Conservation (phyloP, 805 yeast species). For the Ogataea methanolica region DNA sequence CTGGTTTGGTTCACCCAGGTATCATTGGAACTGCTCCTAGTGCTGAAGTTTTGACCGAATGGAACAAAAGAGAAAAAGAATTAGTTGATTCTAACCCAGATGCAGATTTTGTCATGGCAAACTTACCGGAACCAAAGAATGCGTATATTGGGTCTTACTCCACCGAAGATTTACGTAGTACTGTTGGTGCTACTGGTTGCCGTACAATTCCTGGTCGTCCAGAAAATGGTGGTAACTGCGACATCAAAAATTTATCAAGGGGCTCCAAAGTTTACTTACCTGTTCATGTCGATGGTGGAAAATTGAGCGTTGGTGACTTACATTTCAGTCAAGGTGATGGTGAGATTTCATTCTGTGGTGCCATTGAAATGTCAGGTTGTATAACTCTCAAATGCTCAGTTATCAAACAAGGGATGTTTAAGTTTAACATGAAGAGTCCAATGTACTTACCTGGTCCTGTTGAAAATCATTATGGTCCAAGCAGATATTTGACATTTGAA, state of each 20-base stretch:
- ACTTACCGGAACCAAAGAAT: constrained; percentile 31
- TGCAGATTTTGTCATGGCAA: constrained; percentile 35
- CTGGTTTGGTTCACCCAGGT: constrained; percentile 50
- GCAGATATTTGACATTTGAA: constrained; percentile 46
- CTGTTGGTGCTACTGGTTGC: constrained; percentile 36
- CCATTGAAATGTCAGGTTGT: constrained; percentile 48
- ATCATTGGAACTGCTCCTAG: constrained; percentile 50
- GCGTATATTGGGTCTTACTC: constrained; percentile 40
- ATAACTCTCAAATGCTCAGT: constrained; percentile 39
- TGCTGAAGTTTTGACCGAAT: constrained; percentile 35
- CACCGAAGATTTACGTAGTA: constrained; percentile 27
- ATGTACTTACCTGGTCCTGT: constrained; percentile 47
- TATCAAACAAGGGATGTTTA: constrained; percentile 38
- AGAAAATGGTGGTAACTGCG: constrained; percentile 52
- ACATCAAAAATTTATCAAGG: constrained; percentile 44
- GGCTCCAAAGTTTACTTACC: constrained; percentile 48
- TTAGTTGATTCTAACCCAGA: constrained; percentile 33
- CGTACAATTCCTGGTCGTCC: constrained; percentile 51
- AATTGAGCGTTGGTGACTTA: constrained; percentile 43
- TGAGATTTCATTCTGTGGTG: constrained; percentile 51
- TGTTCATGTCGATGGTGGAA: constrained; percentile 43
- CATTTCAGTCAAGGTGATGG: constrained; percentile 54
- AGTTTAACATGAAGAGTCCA: constrained; percentile 39
- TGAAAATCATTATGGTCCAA: constrained; percentile 44
- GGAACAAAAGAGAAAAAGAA: constrained; percentile 40